These are phyloP conservation scores for Lodderomyces elongisporus DNA, from an alignment of 1,139 yeast genomes.

Conservation along the genomic window DNA sequence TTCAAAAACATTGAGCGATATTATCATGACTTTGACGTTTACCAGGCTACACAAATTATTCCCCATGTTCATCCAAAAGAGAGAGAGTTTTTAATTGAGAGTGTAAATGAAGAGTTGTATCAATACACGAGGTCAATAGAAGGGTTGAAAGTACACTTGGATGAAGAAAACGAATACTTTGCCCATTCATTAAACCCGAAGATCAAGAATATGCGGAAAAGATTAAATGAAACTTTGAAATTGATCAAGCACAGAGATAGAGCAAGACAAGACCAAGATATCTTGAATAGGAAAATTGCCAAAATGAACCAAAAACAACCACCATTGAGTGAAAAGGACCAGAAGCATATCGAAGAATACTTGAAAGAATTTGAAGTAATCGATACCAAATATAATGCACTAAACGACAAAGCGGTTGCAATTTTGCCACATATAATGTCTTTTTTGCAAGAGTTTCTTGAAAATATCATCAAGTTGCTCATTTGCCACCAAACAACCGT, in stretches of 20 bases:
- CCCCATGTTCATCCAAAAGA: conserved; percentile 41
- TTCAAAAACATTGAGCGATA: conserved; percentile 42
- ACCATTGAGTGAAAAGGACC: conserved; percentile 37
- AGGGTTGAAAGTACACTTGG: conserved; percentile 25
- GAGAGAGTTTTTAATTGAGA: conserved; percentile 22
- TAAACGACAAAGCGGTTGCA: conserved; percentile 37
- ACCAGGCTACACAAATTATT: conserved; percentile 27
- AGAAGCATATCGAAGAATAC: conserved; percentile 24
- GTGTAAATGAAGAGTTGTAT: conserved; percentile 27
- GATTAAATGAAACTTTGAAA: conserved; percentile 34
- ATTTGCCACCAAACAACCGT: conserved; percentile 31
- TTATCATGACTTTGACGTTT: conserved; percentile 30
- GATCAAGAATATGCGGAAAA: conserved; percentile 35
- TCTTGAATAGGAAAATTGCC: conserved; percentile 35
- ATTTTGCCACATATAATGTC: conserved; percentile 44
- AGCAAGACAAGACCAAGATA: conserved; percentile 39
- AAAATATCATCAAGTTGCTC: conserved; percentile 31
- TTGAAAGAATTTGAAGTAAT: conserved; percentile 28
- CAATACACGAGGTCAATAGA: conserved; percentile 28
- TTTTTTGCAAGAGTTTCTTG: conserved; percentile 49
- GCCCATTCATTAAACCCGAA: conserved; percentile 27
- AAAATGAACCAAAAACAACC: conserved; percentile 36
- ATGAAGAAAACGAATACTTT: conserved; percentile 29
- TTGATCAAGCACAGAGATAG: conserved; percentile 42
- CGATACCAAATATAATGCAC: conserved; percentile 25